Percentiles rank a stretch among this genome's conserved stretches.
phyloP scores from a whole-genome alignment of 352 stramenopile genomes.

The Globisporangium paroecandrum region DNA sequence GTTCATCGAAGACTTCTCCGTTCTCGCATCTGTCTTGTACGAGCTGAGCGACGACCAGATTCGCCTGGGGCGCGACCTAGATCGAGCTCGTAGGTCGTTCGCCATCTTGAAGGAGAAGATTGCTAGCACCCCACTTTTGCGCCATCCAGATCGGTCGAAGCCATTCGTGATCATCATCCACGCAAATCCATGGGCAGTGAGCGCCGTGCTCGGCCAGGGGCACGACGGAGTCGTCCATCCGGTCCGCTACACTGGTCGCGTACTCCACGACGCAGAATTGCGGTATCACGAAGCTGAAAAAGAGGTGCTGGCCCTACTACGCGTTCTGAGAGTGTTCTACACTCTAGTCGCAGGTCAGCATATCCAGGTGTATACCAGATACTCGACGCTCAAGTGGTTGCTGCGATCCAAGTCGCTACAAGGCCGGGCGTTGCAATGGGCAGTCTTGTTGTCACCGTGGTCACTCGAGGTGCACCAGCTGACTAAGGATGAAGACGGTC shows the following conservation, averaged over 20 bases:
- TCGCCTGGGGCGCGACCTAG: background rate
- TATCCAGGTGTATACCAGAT: slow-evolving; percentile 17
- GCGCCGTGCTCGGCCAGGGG: slow-evolving; percentile 14
- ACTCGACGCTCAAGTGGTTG: slow-evolving; percentile 24
- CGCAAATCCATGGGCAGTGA: slow-evolving; percentile 22
- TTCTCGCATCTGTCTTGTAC: slow-evolving; percentile 17
- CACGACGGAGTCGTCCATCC: slow-evolving; percentile 14
- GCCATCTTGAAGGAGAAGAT: slow-evolving; percentile 18
- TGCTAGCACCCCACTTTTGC: slow-evolving; percentile 5
- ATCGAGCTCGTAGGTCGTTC: slow-evolving; percentile 2
- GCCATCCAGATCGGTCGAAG: slow-evolving; percentile 8
- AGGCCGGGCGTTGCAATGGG: slow-evolving; percentile 12
- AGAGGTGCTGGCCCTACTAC: slow-evolving; percentile 16
- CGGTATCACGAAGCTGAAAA: slow-evolving; percentile 20
- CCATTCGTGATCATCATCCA: slow-evolving; percentile 19
- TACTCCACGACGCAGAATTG: slow-evolving; percentile 13
- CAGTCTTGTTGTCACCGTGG: background rate
- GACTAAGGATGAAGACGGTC: background rate
- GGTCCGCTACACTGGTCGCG: slow-evolving; percentile 10
- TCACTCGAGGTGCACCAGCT: background rate
- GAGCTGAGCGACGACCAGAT: slow-evolving; percentile 16
- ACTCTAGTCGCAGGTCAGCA: background rate
- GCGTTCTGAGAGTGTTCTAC: slow-evolving; percentile 11
- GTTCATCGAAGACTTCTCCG: slow-evolving; percentile 25
- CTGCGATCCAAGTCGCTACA: slow-evolving; percentile 16